Percentiles rank a stretch among this genome's conserved stretches.
Evolutionary conservation across 768 basidiomycete genomes (phyloP).

Genomic region (Pisolithus sp.): DNA sequence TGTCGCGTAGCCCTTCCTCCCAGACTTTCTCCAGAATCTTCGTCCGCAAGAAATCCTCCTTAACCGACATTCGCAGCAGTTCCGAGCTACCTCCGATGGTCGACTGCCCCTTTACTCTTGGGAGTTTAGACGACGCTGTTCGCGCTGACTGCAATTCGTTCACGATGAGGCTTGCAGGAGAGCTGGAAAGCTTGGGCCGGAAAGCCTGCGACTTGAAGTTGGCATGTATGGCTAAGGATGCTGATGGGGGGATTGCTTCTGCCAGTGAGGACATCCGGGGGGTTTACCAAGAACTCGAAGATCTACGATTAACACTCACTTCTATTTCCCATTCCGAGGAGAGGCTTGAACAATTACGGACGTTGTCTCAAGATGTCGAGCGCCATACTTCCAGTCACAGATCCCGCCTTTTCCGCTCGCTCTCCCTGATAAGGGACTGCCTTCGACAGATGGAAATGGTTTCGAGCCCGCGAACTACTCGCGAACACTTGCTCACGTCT

Average conservation of each 20-base stretch:
- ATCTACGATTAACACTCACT: slow-evolving; percentile 32
- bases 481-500: slow-evolving; percentile 42
- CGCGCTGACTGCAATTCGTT: slow-evolving; percentile 66
- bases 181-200: slow-evolving; percentile 42
- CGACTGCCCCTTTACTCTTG: slow-evolving; percentile 50
- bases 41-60: slow-evolving; percentile 32
- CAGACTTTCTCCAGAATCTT: slow-evolving; percentile 11
- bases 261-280: slow-evolving; percentile 33
- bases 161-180: slow-evolving; percentile 55
- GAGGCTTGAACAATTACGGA: slow-evolving; percentile 30
- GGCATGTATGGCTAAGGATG: slow-evolving; percentile 46
- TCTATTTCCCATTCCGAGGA: slow-evolving; percentile 21
- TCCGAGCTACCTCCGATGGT: slow-evolving; percentile 27
- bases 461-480: slow-evolving; percentile 38
- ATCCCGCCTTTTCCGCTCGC: slow-evolving; percentile 36
- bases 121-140: slow-evolving; percentile 56
- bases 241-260: slow-evolving; percentile 39
- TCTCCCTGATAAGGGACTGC: slow-evolving; percentile 49
- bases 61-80: slow-evolving; percentile 29
- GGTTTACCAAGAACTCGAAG: slow-evolving; percentile 35
- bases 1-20: slow-evolving; percentile 30
- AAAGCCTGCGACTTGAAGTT: slow-evolving; percentile 44
- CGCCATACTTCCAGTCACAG: slow-evolving; percentile 28
- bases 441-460: slow-evolving; percentile 50
- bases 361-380: slow-evolving; percentile 33